Base-by-base conservation (phyloP, 2,329 filamentous ascomycete species). In the Colletotrichum ledebouriae region DNA sequence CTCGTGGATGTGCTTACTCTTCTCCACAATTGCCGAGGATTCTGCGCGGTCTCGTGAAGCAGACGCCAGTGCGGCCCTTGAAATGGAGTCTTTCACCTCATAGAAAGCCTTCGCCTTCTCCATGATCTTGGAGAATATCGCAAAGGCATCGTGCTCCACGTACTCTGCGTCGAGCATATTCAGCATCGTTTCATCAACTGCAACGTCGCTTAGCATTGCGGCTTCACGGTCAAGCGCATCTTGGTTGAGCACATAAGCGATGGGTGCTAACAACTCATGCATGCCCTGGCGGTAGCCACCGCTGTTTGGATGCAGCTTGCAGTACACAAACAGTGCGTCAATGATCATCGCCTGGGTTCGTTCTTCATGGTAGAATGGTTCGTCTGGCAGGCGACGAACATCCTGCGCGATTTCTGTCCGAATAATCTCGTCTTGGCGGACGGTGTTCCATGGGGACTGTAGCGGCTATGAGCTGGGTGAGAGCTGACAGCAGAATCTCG, bases 271-370 rank as follows among this genome's bases (percentile, higher is more conserved):
- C 49, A 99, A 84, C 80, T 99, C 96, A 77, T 99, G 96, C 95
- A 99, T 99, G 11, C 96, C 96, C 81, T 99, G 96, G n/a, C 96
- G 89, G 77, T 99, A 99, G 17, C 89, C 94, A 15, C 94, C 94
- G 61, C 94, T 86, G 72, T 91, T 89, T 2, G 93, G 93, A 75
- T 98, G 93, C 60, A 97, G 86, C 79, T 97, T 98, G 81, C 94
- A 96, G 80, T 94, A 98, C 72, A 99, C 87, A 79, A 98, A 99
- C 39, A 99, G 84, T 37, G 98, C 90, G 76, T 99, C 93, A 37
- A 97, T 82, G 73, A 99, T 90, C 79, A 93, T 92, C 47, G 85
- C 86, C 78, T 98, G 96, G 1, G 92, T 93, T 13, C 85, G 82
- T 12, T 90, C 87, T 73, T 94, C 88, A 65, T 94, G 94, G 75